Evolutionary conservation across 441 rosid genomes (phyloP).

Genomic region (Sinapis alba): DNA sequence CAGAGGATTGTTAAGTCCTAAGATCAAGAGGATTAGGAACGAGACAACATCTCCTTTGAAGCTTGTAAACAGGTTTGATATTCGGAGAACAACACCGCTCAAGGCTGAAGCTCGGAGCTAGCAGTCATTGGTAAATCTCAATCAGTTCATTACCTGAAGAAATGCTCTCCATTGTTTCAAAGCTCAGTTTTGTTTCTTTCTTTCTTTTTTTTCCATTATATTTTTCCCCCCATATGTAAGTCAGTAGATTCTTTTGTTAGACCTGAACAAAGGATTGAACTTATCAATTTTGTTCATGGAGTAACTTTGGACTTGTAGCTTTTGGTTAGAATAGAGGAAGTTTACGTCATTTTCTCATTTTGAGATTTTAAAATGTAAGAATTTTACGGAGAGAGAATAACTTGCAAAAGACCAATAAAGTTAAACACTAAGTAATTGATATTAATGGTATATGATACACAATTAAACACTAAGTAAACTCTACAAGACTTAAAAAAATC

Average conservation of each 20-base stretch:
- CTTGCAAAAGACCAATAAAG: too few species aligned
- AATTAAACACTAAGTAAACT: slow-evolving; percentile 33
- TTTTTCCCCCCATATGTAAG: not conserved
- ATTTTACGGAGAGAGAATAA: too few species aligned
- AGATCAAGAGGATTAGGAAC: slow-evolving; percentile 78
- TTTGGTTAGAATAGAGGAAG: too few species aligned
- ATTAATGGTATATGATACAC: slow-evolving; percentile 16
- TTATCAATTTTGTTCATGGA: not conserved
- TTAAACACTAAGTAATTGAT: too few species aligned
- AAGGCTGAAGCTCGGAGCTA: slow-evolving; percentile 8
- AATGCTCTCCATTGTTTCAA: not conserved
- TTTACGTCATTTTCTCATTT: too few species aligned
- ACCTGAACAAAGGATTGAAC: not conserved
- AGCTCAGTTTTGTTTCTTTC: not conserved
- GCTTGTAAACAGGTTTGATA: slow-evolving; percentile 70
- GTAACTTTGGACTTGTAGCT: not conserved
- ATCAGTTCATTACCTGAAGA: not conserved
- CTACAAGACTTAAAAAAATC: slow-evolving; percentile 35
- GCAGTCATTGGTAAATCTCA: not conserved
- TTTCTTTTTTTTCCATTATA: not conserved
- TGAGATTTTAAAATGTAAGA: too few species aligned
- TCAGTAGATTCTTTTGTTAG: slow-evolving; percentile 5
- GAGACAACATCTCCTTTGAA: slow-evolving; percentile 73
- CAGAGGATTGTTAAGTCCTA: slow-evolving; percentile 76
- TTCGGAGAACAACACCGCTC: slow-evolving; percentile 48